Percentiles rank a stretch among this genome's conserved stretches.
These are phyloP conservation scores for Aspergillus sp. DNA, from an alignment of 2,329 filamentous ascomycete species.

Conservation along the genomic window DNA sequence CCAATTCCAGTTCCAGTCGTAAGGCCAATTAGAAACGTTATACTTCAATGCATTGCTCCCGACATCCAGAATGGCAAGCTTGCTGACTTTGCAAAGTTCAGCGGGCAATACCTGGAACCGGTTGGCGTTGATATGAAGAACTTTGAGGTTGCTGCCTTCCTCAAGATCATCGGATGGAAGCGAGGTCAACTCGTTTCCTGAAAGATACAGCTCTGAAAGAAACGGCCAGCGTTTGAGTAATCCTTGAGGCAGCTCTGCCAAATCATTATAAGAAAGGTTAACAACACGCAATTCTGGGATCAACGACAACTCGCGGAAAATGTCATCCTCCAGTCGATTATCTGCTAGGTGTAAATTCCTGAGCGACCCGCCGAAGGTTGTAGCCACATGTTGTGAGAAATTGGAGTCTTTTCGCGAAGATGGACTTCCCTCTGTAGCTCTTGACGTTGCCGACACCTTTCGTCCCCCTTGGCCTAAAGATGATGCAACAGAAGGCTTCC, in stretches of 20 bases:
- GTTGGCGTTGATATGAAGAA: conserved; percentile 94
- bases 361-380: conserved; percentile 84
- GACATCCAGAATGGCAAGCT: conserved; percentile 86
- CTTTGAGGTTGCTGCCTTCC: conserved; percentile 78
- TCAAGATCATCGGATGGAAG: conserved; percentile 91
- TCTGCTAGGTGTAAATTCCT: conserved; percentile 84
- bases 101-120: conserved; percentile 96
- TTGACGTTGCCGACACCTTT: conserved; percentile 77
- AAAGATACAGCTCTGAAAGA: conserved; percentile 86
- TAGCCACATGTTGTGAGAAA: conserved; percentile 70
- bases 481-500: conserved; percentile 82
- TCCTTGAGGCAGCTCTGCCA: conserved; percentile 85
- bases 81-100: conserved; percentile 89
- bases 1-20: conserved; percentile 99
- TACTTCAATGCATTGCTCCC: conserved; percentile 95
- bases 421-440: conserved; percentile 53
- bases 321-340: conserved; percentile 88
- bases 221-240: conserved; percentile 87
- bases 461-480: conserved; percentile 73
- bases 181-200: conserved; percentile 88
- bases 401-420: conserved; percentile 80
- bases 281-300: conserved; percentile 80
- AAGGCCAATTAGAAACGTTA: conserved; percentile 98
- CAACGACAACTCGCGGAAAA: conserved; percentile 84
- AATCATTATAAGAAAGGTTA: conserved; percentile 90